These are phyloP conservation scores for Platanthera guangdongensis DNA, from an alignment of 106 monocot genomes.

Conservation along the genomic window DNA sequence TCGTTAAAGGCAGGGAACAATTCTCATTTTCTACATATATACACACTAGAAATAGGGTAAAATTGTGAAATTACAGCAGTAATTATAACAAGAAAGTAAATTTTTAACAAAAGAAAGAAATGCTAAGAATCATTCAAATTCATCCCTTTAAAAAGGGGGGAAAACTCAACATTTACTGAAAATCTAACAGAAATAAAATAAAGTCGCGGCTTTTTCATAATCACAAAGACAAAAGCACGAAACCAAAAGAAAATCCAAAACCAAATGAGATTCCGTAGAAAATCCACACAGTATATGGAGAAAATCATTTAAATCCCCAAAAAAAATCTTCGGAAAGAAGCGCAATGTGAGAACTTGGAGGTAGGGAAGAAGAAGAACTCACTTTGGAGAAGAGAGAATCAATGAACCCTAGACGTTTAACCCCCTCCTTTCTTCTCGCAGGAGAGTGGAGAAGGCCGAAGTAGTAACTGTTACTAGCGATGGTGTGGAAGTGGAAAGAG, in stretches of 20 bases:
- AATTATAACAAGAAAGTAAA: not conserved
- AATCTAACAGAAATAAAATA: not conserved
- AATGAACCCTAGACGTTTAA: not conserved
- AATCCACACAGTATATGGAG: too few relatives aligned
- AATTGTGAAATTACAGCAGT: not conserved
- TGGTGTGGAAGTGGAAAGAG: not conserved
- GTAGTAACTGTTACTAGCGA: not conserved
- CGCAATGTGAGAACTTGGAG: not conserved
- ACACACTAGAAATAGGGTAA: not conserved
- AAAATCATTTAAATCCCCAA: too few relatives aligned
- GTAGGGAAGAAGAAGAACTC: not conserved
- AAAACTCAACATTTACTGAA: not conserved
- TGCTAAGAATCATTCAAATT: not conserved
- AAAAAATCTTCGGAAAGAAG: not conserved
- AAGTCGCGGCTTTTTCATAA: not conserved
- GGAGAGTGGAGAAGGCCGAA: not conserved
- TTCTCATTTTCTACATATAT: not conserved
- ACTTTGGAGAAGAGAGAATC: not conserved
- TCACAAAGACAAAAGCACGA: not conserved
- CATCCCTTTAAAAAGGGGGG: not conserved
- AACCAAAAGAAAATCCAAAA: not conserved
- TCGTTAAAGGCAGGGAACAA: not conserved
- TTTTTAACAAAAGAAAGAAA: not conserved
- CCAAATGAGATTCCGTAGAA: not conserved
- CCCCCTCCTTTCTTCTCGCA: not conserved